phyloP scores from a whole-genome alignment of 1,139 yeast species.

The Geotrichum macrosporum region DNA sequence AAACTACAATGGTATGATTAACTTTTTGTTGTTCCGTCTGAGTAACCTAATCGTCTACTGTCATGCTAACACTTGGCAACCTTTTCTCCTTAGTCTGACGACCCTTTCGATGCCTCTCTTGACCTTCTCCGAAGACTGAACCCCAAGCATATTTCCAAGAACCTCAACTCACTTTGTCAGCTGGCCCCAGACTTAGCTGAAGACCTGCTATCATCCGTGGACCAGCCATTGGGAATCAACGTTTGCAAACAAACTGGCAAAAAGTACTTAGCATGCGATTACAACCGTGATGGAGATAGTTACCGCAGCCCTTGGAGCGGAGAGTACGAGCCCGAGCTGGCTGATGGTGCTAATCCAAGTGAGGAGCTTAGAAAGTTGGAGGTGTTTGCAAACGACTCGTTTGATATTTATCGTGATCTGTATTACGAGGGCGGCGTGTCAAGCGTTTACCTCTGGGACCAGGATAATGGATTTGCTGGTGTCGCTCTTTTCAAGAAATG shows the following conservation, averaged over 20 bases:
- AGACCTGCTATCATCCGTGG: conserved; percentile 81
- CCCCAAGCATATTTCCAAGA: conserved; percentile 61
- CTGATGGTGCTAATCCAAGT: conserved; percentile 71
- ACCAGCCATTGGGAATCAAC: conserved; percentile 66
- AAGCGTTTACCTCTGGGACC: conserved; percentile 91
- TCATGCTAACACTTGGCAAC: not conserved
- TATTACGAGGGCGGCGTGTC: conserved; percentile 93
- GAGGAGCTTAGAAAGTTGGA: conserved; percentile 67
- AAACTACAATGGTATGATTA: not conserved
- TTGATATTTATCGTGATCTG: conserved; percentile 86
- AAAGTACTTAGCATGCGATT: conserved; percentile 80
- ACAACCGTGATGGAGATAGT: conserved; percentile 91
- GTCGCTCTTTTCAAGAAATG: conserved; percentile 78
- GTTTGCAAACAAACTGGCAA: conserved; percentile 60
- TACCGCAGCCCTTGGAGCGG: conserved; percentile 91
- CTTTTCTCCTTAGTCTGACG: conserved; percentile 44
- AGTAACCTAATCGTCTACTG: no score
- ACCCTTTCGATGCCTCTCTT: conserved; percentile 78
- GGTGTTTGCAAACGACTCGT: conserved; percentile 78
- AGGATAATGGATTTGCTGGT: conserved; percentile 72
- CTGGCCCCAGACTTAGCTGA: conserved; percentile 80
- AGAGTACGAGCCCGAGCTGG: conserved; percentile 62
- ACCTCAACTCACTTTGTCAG: conserved; percentile 66
- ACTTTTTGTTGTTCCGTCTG: no score
- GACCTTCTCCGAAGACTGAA: conserved; percentile 82